Percentiles rank a stretch among this genome's conserved stretches.
These are phyloP conservation scores for Bertia moriformis DNA, from an alignment of 2,329 filamentous ascomycete genomes.

Conservation along the genomic window DNA sequence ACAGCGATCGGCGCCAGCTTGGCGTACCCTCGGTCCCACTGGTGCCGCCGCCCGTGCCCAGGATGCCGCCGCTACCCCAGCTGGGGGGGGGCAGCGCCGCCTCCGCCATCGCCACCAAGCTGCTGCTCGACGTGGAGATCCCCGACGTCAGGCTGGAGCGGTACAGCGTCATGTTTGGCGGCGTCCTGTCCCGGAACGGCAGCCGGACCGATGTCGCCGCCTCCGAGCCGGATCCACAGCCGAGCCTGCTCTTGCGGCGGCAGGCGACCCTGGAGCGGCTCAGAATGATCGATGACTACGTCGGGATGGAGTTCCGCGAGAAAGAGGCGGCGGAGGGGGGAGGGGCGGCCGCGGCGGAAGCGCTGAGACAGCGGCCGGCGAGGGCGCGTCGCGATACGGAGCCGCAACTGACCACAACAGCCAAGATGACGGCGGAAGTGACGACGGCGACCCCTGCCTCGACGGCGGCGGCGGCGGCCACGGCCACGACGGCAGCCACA, in stretches of 20 bases:
- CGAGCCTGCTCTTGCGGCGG: too few relatives aligned
- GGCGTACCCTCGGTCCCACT: neutral
- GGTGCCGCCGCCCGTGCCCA: constrained; percentile 3
- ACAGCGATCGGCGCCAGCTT: neutral
- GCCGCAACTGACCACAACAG: too few relatives aligned
- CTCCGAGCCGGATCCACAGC: too few relatives aligned
- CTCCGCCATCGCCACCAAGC: constrained; percentile 33
- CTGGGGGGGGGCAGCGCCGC: constrained; percentile 9
- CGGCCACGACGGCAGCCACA: too few relatives aligned
- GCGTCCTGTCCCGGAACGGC: constrained; percentile 39
- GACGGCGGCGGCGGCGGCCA: too few relatives aligned
- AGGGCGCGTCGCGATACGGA: too few relatives aligned
- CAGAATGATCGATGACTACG: constrained; percentile 32
- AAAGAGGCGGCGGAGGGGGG: constrained; percentile 6
- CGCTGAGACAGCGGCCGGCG: too few relatives aligned
- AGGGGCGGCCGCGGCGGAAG: too few relatives aligned
- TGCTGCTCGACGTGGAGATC: too few relatives aligned
- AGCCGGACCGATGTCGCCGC: too few relatives aligned
- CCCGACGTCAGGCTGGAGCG: constrained; percentile 69
- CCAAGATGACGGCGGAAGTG: too few relatives aligned
- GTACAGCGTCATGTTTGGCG: constrained; percentile 87
- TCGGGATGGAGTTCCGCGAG: constrained; percentile 20
- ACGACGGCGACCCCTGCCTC: too few relatives aligned
- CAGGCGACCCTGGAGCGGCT: constrained; percentile 45
- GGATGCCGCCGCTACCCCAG: constrained; percentile 7